Conservation (phyloP, 768 basidiomycete species). For the Hemileccinum impolitum region DNA sequence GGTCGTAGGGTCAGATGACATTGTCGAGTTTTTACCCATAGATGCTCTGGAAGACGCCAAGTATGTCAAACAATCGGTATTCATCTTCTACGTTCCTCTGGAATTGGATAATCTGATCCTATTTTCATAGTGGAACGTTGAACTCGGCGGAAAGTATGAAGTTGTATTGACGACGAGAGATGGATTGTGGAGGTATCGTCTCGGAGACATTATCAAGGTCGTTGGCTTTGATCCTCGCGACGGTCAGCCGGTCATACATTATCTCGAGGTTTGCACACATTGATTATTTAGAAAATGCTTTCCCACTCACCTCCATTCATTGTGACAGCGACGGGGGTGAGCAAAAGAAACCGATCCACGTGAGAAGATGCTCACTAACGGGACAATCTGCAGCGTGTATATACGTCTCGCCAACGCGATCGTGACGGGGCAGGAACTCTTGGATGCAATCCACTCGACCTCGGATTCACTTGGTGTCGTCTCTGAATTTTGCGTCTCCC, state of each 20-base stretch:
- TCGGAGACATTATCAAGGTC: constrained; percentile 20
- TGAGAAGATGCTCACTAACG: neutral
- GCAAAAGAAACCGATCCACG: neutral
- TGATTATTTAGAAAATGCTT: neutral
- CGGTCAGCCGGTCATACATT: constrained; percentile 21
- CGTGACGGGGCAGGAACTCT: constrained; percentile 21
- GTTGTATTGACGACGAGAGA: constrained; percentile 25
- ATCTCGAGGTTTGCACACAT: constrained; percentile 17
- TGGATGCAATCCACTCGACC: constrained; percentile 11
- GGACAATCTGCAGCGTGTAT: constrained; percentile 1
- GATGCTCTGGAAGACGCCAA: constrained; percentile 22
- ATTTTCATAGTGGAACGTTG: constrained; percentile 19
- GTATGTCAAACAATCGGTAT: constrained; percentile 17
- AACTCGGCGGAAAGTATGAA: constrained; percentile 15
- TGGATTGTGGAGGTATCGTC: constrained; percentile 22
- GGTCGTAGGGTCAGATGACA: constrained; percentile 23
- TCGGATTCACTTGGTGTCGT: constrained; percentile 16
- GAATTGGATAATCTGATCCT: neutral
- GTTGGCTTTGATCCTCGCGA: constrained; percentile 22
- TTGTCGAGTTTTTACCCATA: constrained; percentile 18
- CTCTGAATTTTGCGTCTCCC: constrained; percentile 21
- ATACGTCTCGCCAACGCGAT: constrained; percentile 23
- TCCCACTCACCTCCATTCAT: neutral
- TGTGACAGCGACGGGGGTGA: constrained; percentile 21
- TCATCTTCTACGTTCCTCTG: neutral